Conservation (phyloP, 345 rosid genomes). For the Diplotaxis tenuifolia region DNA sequence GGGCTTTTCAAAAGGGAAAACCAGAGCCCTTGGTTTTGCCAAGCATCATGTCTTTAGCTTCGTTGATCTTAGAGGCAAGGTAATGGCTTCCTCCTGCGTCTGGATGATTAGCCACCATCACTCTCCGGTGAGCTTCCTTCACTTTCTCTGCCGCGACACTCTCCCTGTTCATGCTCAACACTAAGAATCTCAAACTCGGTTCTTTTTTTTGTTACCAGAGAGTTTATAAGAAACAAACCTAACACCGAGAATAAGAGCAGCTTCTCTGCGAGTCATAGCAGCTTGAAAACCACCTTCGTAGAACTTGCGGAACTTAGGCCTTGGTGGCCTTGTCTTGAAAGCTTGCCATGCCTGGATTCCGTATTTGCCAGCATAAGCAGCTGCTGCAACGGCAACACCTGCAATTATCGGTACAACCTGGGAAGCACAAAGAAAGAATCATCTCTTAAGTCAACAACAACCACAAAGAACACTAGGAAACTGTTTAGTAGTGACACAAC, state of each 20-base stretch:
- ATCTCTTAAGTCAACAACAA: neutral
- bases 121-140: conserved; percentile 83
- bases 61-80: conserved; percentile 68
- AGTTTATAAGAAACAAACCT: conserved; percentile 55
- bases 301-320: conserved; percentile 47
- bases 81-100: conserved; percentile 75
- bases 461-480: neutral
- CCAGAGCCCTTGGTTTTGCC: conserved; percentile 49
- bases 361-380: conserved; percentile 59
- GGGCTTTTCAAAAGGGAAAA: conserved; percentile 49
- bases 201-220: too few relatives aligned
- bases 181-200: neutral
- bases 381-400: conserved; percentile 59
- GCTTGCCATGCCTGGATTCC: conserved; percentile 65
- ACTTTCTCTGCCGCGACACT: conserved; percentile 62
- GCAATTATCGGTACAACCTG: conserved; percentile 52
- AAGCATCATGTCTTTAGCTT: conserved; percentile 62
- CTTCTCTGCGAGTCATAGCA: conserved; percentile 66
- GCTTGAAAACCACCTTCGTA: conserved; percentile 76
- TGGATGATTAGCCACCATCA: conserved; percentile 87
- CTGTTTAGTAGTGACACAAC: neutral
- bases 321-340: conserved; percentile 52
- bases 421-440: neutral
- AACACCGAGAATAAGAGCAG: conserved; percentile 70
- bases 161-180: conserved; percentile 50